Evolutionary conservation across 495 filamentous ascomycete species (phyloP).

Genomic region (Xylaria scruposa): DNA sequence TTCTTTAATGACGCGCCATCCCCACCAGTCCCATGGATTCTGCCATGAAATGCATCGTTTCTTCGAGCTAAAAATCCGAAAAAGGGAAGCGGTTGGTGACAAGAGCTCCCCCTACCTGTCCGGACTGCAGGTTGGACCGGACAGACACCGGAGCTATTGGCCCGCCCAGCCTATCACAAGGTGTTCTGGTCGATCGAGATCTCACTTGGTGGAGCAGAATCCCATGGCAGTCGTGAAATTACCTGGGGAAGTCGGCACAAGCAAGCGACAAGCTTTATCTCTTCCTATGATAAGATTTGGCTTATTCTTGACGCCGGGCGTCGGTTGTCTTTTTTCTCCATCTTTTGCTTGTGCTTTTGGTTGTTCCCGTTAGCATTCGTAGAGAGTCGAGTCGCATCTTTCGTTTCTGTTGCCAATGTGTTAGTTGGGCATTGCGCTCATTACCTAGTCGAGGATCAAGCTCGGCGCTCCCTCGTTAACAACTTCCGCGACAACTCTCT

Average conservation of each 20-base stretch:
- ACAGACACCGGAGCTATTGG: conserved; percentile 26
- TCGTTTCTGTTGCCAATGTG: not conserved
- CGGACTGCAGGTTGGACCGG: conserved; percentile 11
- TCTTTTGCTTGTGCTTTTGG: conserved; percentile 17
- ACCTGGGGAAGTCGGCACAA: conserved; percentile 5
- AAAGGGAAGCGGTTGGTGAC: conserved; percentile 22
- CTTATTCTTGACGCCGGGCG: not conserved
- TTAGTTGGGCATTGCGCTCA: not conserved
- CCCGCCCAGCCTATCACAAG: conserved; percentile 33
- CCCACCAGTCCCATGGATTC: conserved; percentile 11
- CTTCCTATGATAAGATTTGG: not conserved
- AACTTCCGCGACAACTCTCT: not conserved
- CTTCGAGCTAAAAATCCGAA: conserved; percentile 11
- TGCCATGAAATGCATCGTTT: conserved; percentile 15
- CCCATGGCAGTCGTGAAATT: conserved; percentile 19
- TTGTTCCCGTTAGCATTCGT: conserved; percentile 8
- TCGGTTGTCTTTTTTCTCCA: not conserved
- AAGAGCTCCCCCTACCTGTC: not conserved
- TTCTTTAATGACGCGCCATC: not conserved
- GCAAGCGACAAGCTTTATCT: conserved; percentile 7
- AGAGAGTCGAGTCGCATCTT: conserved; percentile 19
- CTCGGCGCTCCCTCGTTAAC: conserved; percentile 10
- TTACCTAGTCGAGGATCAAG: not conserved
- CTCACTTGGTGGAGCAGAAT: not conserved
- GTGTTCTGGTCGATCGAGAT: conserved; percentile 12